These are phyloP conservation scores for Camellia oleifera DNA, from an alignment of 179 eudicot genomes.

Conservation along the genomic window DNA sequence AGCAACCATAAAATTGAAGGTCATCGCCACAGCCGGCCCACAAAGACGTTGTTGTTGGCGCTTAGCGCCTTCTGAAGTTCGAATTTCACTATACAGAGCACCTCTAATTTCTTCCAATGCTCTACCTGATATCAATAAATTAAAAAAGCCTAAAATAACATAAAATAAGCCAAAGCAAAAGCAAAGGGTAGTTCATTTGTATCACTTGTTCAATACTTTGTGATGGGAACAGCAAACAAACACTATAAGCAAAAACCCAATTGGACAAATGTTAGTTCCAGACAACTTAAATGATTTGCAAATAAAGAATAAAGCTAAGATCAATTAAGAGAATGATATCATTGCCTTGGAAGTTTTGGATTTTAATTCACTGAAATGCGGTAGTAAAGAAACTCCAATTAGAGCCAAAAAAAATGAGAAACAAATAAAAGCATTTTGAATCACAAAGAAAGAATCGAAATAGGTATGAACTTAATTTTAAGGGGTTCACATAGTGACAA, in stretches of 20 bases:
- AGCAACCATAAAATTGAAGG: slow-evolving; percentile 84
- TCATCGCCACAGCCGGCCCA: slow-evolving; percentile 80
- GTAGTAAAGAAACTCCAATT: not conserved
- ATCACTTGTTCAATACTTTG: not conserved
- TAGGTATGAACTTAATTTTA: not conserved
- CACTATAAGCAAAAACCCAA: too few species aligned
- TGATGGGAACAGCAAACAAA: too few species aligned
- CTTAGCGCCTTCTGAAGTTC: slow-evolving; percentile 84
- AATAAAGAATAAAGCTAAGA: not conserved
- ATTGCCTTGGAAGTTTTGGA: not conserved
- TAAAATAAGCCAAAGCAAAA: slow-evolving; percentile 4
- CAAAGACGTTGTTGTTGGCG: slow-evolving; percentile 81
- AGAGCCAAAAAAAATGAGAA: not conserved
- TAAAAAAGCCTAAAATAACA: not conserved
- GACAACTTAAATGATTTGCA: too few species aligned
- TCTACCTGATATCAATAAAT: slow-evolving; percentile 41
- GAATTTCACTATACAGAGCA: slow-evolving; percentile 63
- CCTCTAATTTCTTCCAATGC: slow-evolving; percentile 89
- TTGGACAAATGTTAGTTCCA: too few species aligned
- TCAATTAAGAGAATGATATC: not conserved
- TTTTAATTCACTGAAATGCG: not conserved
- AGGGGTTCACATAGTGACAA: too few species aligned
- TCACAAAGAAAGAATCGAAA: not conserved
- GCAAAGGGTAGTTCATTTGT: not conserved
- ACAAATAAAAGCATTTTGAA: not conserved